Evolutionary conservation across 2,329 filamentous ascomycete genomes (phyloP), one percentile per base, ranked within the genome.

Genomic region (Knufia petricola): DNA sequence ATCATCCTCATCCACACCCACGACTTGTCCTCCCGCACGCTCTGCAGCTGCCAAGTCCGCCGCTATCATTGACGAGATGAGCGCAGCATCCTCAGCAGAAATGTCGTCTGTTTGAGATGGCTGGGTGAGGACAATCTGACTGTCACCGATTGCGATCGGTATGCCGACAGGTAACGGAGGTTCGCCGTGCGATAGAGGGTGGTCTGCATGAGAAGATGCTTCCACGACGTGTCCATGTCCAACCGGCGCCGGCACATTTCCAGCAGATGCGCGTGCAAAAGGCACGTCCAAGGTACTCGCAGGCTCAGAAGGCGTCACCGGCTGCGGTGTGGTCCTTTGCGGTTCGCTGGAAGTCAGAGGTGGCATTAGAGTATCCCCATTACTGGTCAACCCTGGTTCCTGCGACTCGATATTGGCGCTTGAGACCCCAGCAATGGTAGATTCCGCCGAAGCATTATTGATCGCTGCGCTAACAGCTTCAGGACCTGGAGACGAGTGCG

Each of bases 51-150:
- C 41, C 4, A 51, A 41, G 24, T 50, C 53, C 13, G 38, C 52
- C 13, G 49, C 48, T 24, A 66, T 61, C 15, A 61, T 57, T 1
- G 59, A 52, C 26, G 62, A 59, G 38, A 65, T 60, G 15, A 56
- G 56, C 3, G 58, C 55, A 48, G 63, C 61, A 36, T 63, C 60
- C 23, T 53, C 52, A 13, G 52, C 28, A 28, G 51, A 28, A 21
- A 48, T 51, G 37, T 57, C 49, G 4, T 39, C 44, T 21, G 38
- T 32, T 6, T 36, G 32, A 36, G 21, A 26, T 17, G 44, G 34
- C 20, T 37, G 44, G n/a, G 39, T 30, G n/a, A 47, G 44, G 34
- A 47, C 24, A n/a, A 47, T 47, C 23, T 47, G 44, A 30, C 36
- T 21, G n/a, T 47, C 23, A 20, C 32, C 32, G 4, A 47, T 23